Conservation (phyloP, 352 stramenopile genomes). For the Phytophthora brassicae region DNA sequence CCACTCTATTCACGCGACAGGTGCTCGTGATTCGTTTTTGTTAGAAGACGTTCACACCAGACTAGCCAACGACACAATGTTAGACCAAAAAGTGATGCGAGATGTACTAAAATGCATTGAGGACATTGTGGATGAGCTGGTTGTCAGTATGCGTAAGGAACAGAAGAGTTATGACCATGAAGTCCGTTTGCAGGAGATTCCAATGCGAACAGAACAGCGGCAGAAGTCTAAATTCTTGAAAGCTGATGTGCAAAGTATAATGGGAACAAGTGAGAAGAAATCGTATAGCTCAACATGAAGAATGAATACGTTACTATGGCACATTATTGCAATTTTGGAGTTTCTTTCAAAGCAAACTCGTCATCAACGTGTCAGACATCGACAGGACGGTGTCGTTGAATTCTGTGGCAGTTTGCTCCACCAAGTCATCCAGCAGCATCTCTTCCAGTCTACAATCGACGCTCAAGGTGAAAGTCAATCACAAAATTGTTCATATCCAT, state of each 20-base stretch:
- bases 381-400: conserved; percentile 38
- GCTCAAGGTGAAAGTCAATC: neutral
- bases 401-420: conserved; percentile 39
- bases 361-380: conserved; percentile 44
- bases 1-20: neutral
- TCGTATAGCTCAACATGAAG: neutral
- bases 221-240: conserved; percentile 13
- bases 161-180: conserved; percentile 24
- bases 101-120: conserved; percentile 37
- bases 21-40: neutral
- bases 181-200: conserved; percentile 36
- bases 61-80: conserved; percentile 17
- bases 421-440: conserved; percentile 45
- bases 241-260: too few relatives aligned
- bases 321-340: neutral
- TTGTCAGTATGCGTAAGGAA: conserved; percentile 15
- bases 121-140: conserved; percentile 36
- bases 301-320: neutral
- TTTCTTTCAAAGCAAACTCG: conserved; percentile 23
- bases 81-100: conserved; percentile 30
- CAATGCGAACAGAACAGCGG: conserved; percentile 42
- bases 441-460: conserved; percentile 39
- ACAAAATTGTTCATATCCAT: neutral
- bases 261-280: too few relatives aligned
- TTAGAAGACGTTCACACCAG: conserved; percentile 13